Evolutionary conservation across 1,284 basidiomycete genomes (phyloP), one percentile per base, ranked within the genome.

Genomic region (Cutaneotrichosporon curvatum): DNA sequence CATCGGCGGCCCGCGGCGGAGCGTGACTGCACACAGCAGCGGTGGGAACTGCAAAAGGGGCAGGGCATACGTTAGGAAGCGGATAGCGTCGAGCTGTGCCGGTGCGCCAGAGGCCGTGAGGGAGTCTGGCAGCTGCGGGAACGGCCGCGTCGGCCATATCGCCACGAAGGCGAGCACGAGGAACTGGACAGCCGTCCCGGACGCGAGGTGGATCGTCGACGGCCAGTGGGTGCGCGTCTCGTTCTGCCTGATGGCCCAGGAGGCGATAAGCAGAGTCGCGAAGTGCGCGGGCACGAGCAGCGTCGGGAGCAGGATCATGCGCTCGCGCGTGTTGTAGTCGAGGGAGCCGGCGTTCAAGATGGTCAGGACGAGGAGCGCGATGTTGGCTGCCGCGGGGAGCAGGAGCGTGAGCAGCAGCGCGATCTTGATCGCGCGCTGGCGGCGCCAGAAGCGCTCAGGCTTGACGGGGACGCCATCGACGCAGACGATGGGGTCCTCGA

Each of bases 401-500:
- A 65, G 16, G 46, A 66, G 41, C n/a, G 55, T 36, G 12, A 76
- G 4, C 7, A 67, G 37, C 3, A 67, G 56, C 12, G 54, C 56
- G 1, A 61, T 21, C 37, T 67, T 68, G 22, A 56, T 32, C 22
- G 52, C 36, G 45, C 48, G 45, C 51, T 57, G 58, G 0, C 45
- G 42, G 0, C 41, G 19, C 67, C 87, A 91, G 62, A 92, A 91
- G 14, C 58, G 71, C 11, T 78, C 78, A 42, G 79, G 81, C 18
- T 86, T 73, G 37, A 91, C 76, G 10, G 86, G 84, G 45, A 80
- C 79, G 2, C 88, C 88, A 60, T 91, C 83, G 12, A 81, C 59
- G 28, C 80, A 61, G 60, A 89, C 83, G 57, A 82, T 80, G 3
- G 82, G 78, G 35, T 73, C 81, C 22, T 81, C 78, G 30, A 90